phyloP scores from a whole-genome alignment of 768 basidiomycete genomes.

The Collybia sordida region DNA sequence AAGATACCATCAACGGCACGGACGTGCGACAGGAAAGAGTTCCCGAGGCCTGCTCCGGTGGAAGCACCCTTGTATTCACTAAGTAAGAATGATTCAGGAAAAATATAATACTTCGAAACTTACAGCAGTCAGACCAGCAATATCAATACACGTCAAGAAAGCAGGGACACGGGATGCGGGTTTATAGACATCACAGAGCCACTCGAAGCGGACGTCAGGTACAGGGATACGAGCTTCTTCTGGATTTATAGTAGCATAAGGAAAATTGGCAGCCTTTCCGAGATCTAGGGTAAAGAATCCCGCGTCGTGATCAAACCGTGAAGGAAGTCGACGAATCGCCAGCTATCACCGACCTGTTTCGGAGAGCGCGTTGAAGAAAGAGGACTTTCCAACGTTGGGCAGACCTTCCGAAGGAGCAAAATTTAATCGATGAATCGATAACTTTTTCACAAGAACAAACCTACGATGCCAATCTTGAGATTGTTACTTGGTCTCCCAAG shows the following conservation, averaged over 20 bases:
- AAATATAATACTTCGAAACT: conserved; percentile 19
- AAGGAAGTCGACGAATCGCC: conserved; percentile 9
- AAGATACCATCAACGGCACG: conserved; percentile 99
- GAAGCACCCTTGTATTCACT: conserved; percentile 74
- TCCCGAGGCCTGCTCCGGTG: conserved; percentile 96
- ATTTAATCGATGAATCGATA: conserved; percentile 17
- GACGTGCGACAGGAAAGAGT: conserved; percentile 96
- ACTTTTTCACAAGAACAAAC: conserved; percentile 47
- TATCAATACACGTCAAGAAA: conserved; percentile 96
- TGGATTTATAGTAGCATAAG: conserved; percentile 91
- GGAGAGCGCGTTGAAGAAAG: conserved; percentile 97
- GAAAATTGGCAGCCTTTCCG: conserved; percentile 96
- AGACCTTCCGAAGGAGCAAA: conserved; percentile 50
- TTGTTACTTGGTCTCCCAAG: conserved; percentile 96
- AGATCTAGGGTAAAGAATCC: conserved; percentile 50
- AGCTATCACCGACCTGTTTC: conserved; percentile 65
- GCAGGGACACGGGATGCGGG: conserved; percentile 87
- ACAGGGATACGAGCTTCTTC: conserved; percentile 97
- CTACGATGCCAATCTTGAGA: conserved; percentile 98
- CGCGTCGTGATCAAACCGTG: background rate
- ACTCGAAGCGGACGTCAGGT: conserved; percentile 91
- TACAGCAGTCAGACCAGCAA: conserved; percentile 94
- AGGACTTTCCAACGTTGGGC: conserved; percentile 97
- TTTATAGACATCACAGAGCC: conserved; percentile 91
- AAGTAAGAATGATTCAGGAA: too few species aligned